A percentile compares a stretch with the other conserved stretches of the same genome.
These are phyloP conservation scores for Aspergillus kassunensis DNA, from an alignment of 495 filamentous ascomycete species.

Conservation along the genomic window DNA sequence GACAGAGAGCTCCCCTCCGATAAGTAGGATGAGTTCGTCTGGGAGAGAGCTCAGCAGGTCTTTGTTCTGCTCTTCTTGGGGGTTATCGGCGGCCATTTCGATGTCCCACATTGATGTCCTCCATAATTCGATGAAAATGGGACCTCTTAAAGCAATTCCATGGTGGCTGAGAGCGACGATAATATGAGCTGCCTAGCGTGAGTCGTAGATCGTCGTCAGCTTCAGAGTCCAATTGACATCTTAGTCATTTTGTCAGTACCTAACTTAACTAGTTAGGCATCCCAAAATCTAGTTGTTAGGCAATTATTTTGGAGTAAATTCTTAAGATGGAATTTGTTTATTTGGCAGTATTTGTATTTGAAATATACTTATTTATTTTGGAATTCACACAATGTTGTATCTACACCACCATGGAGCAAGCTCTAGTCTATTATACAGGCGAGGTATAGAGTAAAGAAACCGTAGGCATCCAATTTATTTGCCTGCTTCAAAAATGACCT, in stretches of 20 bases:
- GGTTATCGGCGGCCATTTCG: neutral
- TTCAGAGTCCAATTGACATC: neutral
- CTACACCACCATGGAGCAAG: no score
- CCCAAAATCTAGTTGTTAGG: no score
- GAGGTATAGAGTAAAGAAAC: no score
- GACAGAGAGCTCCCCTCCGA: neutral
- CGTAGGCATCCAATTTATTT: constrained; percentile 32
- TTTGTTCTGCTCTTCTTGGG: neutral
- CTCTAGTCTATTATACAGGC: neutral
- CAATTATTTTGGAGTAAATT: no score
- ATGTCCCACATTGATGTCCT: neutral
- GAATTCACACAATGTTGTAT: no score
- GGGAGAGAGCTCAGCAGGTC: neutral
- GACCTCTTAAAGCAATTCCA: neutral
- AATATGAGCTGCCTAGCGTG: neutral
- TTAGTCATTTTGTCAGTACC: neutral
- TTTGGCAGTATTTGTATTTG: no score
- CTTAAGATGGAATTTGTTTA: no score
- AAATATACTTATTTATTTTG: no score
- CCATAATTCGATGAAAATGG: neutral
- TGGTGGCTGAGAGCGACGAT: neutral
- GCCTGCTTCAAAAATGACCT: constrained; percentile 61
- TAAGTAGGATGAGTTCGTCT: constrained; percentile 5
- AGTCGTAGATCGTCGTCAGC: neutral
- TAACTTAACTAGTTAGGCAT: no score